Conservation (phyloP, 2,329 filamentous ascomycete species). For the Colletotrichum kahawae region DNA sequence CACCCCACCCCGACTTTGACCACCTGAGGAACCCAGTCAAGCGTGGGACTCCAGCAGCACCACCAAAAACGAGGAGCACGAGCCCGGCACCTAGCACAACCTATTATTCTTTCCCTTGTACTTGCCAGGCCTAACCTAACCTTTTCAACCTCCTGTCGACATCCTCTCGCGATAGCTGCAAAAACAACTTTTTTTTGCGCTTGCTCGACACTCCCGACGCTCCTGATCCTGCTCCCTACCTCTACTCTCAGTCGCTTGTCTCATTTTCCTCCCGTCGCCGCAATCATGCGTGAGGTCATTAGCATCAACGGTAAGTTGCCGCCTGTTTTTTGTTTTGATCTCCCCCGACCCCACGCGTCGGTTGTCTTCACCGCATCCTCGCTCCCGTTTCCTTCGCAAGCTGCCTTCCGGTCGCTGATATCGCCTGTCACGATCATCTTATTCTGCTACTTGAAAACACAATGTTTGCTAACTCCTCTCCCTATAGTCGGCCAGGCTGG, state of each 20-base stretch:
- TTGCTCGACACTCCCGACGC: neutral
- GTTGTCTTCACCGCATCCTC: conserved; percentile 48
- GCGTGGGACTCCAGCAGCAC: neutral
- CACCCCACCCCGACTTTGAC: conserved; percentile 5
- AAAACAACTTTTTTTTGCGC: conserved; percentile 17
- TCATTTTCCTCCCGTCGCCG: conserved; percentile 28
- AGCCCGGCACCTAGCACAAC: conserved; percentile 9
- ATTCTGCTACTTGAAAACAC: neutral
- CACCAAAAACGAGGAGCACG: conserved; percentile 10
- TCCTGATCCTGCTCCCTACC: conserved; percentile 4
- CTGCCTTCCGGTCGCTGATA: neutral
- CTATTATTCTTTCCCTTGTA: conserved; percentile 19
- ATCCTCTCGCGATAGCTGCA: conserved; percentile 21
- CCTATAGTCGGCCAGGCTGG: conserved; percentile 95
- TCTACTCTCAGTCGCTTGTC: conserved; percentile 26
- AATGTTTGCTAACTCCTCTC: conserved; percentile 50
- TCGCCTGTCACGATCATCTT: conserved; percentile 25
- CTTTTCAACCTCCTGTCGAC: conserved; percentile 22
- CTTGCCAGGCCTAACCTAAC: conserved; percentile 9
- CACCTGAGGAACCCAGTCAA: conserved; percentile 14
- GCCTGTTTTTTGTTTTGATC: conserved; percentile 27
- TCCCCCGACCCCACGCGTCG: conserved; percentile 40
- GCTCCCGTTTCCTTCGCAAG: conserved; percentile 23
- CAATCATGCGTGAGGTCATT: conserved; percentile 98
- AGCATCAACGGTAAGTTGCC: conserved; percentile 88